Conservation (phyloP, 768 basidiomycete genomes). For the Macrolepiota dolichaula region DNA sequence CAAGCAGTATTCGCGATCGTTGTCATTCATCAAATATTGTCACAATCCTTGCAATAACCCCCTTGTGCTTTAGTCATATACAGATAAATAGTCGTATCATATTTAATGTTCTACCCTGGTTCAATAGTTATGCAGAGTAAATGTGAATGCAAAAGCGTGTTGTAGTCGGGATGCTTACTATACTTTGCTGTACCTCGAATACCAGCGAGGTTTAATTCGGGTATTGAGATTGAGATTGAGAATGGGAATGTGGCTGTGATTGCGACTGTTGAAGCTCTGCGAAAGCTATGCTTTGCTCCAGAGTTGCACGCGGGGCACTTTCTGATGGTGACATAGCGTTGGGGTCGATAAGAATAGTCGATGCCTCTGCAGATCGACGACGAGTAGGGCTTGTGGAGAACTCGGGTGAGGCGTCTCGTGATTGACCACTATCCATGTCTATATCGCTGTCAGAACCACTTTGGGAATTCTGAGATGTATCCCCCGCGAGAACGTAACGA, state of each 20-base stretch:
- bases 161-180: conserved; percentile 11
- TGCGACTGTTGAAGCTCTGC: conserved; percentile 59
- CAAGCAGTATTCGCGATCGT: conserved; percentile 14
- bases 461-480: conserved; percentile 36
- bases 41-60: conserved; percentile 14
- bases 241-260: conserved; percentile 31
- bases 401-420: conserved; percentile 50
- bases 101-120: conserved; percentile 14
- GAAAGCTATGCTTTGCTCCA: conserved; percentile 86
- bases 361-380: conserved; percentile 31
- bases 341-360: conserved; percentile 41
- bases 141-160: conserved; percentile 5
- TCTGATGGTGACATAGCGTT: conserved; percentile 31
- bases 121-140: conserved; percentile 12
- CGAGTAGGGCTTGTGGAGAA: conserved; percentile 25
- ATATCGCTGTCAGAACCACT: conserved; percentile 51
- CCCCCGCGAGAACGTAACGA: conserved; percentile 49
- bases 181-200: not conserved
- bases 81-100: conserved; percentile 15
- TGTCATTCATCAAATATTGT: conserved; percentile 12
- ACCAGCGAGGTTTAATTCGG: conserved; percentile 3
- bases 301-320: conserved; percentile 55
- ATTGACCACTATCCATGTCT: conserved; percentile 52
- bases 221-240: conserved; percentile 8
- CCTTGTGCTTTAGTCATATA: conserved; percentile 14